These are phyloP conservation scores for Ramaria rubella DNA, from an alignment of 768 basidiomycete species.

Conservation along the genomic window DNA sequence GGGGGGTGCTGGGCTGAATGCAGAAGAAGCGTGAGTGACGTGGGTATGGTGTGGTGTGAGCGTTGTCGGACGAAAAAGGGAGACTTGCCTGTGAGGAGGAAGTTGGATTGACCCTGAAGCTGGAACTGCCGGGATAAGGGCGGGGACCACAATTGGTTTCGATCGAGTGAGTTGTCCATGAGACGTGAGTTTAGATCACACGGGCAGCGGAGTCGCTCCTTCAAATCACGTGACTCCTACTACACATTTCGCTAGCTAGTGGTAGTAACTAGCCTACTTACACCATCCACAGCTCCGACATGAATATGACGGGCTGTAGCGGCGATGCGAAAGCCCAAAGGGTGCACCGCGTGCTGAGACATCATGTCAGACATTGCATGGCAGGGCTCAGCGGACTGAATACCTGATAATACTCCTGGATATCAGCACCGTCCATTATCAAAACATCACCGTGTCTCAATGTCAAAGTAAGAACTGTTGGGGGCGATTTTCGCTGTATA, in stretches of 20 bases:
- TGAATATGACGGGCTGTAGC: constrained; percentile 67
- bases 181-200: constrained; percentile 5
- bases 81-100: constrained; percentile 11
- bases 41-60: neutral
- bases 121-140: constrained; percentile 9
- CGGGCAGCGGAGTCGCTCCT: constrained; percentile 1
- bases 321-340: constrained; percentile 69
- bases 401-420: constrained; percentile 64
- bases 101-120: constrained; percentile 10
- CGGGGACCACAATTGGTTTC: constrained; percentile 12
- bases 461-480: constrained; percentile 10
- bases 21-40: neutral
- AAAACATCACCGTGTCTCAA: constrained; percentile 60
- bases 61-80: neutral
- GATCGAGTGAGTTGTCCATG: constrained; percentile 11
- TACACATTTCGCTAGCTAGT: neutral
- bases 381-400: neutral
- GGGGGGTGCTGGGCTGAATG: neutral
- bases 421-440: constrained; percentile 65
- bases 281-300: no score
- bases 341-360: constrained; percentile 60
- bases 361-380: neutral
- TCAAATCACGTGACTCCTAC: neutral
- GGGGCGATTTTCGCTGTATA: constrained; percentile 26
- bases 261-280: no score